phyloP scores from a whole-genome alignment of 257 asterid genomes.

The Ocimum tenuiflorum region DNA sequence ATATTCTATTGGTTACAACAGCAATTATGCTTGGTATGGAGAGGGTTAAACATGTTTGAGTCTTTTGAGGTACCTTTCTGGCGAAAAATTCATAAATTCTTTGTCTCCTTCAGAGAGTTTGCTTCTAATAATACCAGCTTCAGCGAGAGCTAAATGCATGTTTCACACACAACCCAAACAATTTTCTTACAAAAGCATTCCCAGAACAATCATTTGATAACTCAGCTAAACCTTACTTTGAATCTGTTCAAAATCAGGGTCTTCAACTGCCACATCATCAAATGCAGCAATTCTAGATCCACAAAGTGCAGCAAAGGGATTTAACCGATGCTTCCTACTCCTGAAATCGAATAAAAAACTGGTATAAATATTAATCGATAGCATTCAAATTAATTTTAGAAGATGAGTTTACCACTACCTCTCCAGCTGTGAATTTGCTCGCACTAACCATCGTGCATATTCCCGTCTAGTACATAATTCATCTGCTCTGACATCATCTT shows the following conservation, averaged over 20 bases:
- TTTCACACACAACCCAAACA: conserved; percentile 15
- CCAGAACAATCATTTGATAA: not conserved
- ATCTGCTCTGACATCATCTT: conserved; percentile 61
- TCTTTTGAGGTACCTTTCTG: conserved; percentile 55
- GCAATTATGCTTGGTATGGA: not conserved
- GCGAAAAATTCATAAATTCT: conserved; percentile 37
- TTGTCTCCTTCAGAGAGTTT: conserved; percentile 43
- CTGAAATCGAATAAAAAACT: conserved; percentile 34
- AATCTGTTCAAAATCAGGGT: conserved; percentile 72
- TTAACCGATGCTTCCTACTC: conserved; percentile 47
- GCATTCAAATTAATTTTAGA: not conserved
- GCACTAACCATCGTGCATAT: conserved; percentile 82
- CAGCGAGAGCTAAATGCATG: conserved; percentile 63
- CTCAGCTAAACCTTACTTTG: conserved; percentile 51
- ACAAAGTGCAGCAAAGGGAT: conserved; percentile 59
- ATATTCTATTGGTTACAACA: not conserved
- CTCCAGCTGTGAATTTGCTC: conserved; percentile 57
- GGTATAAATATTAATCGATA: conserved; percentile 1
- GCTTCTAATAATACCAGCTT: conserved; percentile 81
- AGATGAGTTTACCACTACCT: conserved; percentile 39
- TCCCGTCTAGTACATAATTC: conserved; percentile 87
- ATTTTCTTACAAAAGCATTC: not conserved
- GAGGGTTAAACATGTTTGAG: not conserved
- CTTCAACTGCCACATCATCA: conserved; percentile 62
- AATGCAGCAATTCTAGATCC: conserved; percentile 67